These are phyloP conservation scores for Laburnicola sp. DNA, from an alignment of 2,329 filamentous ascomycete species.

Conservation along the genomic window DNA sequence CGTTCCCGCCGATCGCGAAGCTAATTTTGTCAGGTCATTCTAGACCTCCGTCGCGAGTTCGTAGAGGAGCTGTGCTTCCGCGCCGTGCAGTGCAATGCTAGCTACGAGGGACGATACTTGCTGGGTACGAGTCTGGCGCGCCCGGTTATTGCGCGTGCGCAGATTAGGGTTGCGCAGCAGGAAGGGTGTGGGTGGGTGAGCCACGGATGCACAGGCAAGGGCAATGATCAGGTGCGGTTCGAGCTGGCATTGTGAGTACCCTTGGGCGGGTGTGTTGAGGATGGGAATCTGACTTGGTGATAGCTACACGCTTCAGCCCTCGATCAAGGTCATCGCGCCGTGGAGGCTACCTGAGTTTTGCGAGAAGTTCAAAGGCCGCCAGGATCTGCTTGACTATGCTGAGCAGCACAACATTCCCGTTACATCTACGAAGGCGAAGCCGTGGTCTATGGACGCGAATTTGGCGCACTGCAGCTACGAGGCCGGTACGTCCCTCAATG, in stretches of 20 bases:
- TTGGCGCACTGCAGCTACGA: conserved; percentile 79
- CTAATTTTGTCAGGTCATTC: conserved; percentile 46
- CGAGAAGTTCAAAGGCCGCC: conserved; percentile 70
- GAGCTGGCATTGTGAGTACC: conserved; percentile 56
- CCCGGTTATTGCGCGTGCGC: conserved; percentile 69
- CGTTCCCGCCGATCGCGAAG: background rate
- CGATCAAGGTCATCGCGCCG: conserved; percentile 73
- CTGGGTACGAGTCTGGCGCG: conserved; percentile 66
- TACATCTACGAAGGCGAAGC: conserved; percentile 71
- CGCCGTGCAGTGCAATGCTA: conserved; percentile 71
- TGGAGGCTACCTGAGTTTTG: conserved; percentile 73
- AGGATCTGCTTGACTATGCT: conserved; percentile 74
- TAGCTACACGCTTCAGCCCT: conserved; percentile 61
- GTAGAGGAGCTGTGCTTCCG: conserved; percentile 80
- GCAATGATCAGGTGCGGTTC: conserved; percentile 68
- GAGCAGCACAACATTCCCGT: conserved; percentile 69
- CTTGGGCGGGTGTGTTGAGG: background rate
- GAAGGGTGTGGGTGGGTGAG: conserved; percentile 60
- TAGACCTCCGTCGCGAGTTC: conserved; percentile 73
- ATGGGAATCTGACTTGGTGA: background rate
- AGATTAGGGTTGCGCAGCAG: conserved; percentile 66
- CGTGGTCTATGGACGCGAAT: conserved; percentile 71
- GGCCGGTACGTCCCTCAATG: conserved; percentile 56
- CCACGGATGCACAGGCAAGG: conserved; percentile 52
- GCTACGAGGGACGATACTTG: conserved; percentile 58